Conservation (phyloP, 495 filamentous ascomycete species). For the Penicillium robsamsonii region DNA sequence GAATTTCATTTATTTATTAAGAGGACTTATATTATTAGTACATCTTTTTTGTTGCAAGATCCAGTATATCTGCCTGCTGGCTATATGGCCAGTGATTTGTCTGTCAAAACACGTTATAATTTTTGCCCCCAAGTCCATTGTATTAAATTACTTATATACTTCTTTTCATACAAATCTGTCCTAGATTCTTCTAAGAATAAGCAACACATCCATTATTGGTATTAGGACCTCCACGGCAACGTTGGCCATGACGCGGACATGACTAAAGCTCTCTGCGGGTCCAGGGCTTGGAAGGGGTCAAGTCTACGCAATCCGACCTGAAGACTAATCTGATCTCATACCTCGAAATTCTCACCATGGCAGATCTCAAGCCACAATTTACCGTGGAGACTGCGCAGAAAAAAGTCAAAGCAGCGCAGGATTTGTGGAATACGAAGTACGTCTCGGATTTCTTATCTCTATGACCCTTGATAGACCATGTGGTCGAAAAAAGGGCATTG, state of each 20-base stretch:
- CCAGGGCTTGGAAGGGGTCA: neutral
- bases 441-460: constrained; percentile 11
- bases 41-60: neutral
- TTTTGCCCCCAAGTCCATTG: neutral
- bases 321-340: neutral
- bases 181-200: neutral
- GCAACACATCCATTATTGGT: neutral
- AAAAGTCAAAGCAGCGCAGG: constrained; percentile 85
- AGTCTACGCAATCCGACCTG: neutral
- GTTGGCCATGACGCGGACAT: neutral
- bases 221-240: no score
- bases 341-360: constrained; percentile 37
- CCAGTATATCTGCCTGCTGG: neutral
- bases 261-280: neutral
- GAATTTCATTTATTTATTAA: neutral
- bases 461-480: constrained; percentile 17
- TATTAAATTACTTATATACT: neutral
- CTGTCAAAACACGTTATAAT: neutral
- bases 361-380: constrained; percentile 70
- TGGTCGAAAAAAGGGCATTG: constrained; percentile 21
- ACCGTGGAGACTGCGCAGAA: constrained; percentile 66
- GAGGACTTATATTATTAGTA: neutral
- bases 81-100: neutral
- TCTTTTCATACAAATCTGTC: neutral
- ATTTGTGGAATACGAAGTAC: constrained; percentile 81